Evolutionary conservation across 208 protist species (phyloP).

Genomic region (Acanthamoeba sp.): DNA sequence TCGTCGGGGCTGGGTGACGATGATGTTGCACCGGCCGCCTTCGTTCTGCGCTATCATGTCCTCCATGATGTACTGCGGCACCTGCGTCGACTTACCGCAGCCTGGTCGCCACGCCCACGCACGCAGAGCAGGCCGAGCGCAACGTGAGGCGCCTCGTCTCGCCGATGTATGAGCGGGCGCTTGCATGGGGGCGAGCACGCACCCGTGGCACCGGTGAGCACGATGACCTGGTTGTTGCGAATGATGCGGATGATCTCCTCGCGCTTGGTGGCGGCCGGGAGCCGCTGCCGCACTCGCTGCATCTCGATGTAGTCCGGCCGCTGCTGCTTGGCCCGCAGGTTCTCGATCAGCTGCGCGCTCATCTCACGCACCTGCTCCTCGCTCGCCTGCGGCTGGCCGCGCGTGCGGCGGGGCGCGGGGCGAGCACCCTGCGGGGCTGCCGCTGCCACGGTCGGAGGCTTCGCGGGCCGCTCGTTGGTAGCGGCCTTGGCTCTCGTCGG

Average conservation of each 20-base stretch:
- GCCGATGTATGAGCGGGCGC: too few species aligned
- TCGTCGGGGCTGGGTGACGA: conserved; percentile 86
- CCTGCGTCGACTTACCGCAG: conserved; percentile 97
- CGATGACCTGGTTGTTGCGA: conserved; percentile 60
- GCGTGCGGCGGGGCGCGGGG: not conserved
- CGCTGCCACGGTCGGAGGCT: not conserved
- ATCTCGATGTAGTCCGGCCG: conserved; percentile 19
- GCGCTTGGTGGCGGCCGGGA: conserved; percentile 77
- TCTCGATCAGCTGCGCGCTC: conserved; percentile 9
- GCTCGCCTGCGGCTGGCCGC: not conserved
- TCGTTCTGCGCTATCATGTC: conserved; percentile 18
- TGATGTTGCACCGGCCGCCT: conserved; percentile 76
- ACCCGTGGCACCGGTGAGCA: conserved; percentile 23
- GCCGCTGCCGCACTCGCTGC: conserved; percentile 49
- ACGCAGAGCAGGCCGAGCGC: too few species aligned
- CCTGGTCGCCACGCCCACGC: conserved; percentile 93
- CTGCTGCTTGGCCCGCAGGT: not conserved
- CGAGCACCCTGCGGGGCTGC: not conserved
- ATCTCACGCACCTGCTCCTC: conserved; percentile 8
- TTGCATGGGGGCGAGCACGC: too few species aligned
- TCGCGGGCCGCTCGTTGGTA: not conserved
- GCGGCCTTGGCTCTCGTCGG: not conserved
- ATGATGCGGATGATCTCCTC: conserved; percentile 76
- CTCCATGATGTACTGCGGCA: conserved; percentile 97
- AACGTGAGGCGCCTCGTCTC: too few species aligned